Evolutionary conservation across 306 rosid genomes (phyloP), one percentile per base, ranked within the genome.

Genomic region (Abrus precatorius): DNA sequence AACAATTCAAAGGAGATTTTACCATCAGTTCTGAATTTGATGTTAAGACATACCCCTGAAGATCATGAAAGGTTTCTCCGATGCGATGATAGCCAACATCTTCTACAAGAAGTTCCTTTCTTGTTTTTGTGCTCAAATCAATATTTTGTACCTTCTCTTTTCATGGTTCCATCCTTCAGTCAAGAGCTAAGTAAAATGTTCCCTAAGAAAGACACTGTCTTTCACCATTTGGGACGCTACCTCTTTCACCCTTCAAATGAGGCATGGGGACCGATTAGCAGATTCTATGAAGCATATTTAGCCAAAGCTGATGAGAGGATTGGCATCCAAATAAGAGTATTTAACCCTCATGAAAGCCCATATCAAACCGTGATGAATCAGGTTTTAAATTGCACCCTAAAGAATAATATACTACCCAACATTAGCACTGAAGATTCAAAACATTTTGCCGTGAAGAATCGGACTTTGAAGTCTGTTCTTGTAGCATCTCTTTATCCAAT

Each of bases 91-190:
- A 88, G 86, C 77, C 97, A 90, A 40, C 33, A 45, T 59, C 83
- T 85, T 82, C 86, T 92, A 50, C 86, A 73, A 30, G 87, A 80
- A 69, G 73, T 85, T 36, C 89, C 91, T 0, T 78, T 87, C 71
- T 80, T 92, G 81, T 84, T 90, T 48, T 52, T 92, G 85, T 57
- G 28, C 41, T 81, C 97, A 0, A 89, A 92, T 70, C 89, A 90
- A 79, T 92, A 92, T 75, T 89, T 90, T 52, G 84, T 83, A 49
- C 93, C 97, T 36, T 85, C 93, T 61, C 92, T 92, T 54, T 92
- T 87, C 82, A 84, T 92, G 88, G 80, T 89, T 38, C 81, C 92
- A 12, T 87, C 88, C 11, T 92, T 90, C 13, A 79, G 83, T 69
- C 85, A 83, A 80, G 83, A 76, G 1, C 57, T 83, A 2, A 66